phyloP scores from a whole-genome alignment of 116 monocot genomes.

The Papilionanthe hybrid region DNA sequence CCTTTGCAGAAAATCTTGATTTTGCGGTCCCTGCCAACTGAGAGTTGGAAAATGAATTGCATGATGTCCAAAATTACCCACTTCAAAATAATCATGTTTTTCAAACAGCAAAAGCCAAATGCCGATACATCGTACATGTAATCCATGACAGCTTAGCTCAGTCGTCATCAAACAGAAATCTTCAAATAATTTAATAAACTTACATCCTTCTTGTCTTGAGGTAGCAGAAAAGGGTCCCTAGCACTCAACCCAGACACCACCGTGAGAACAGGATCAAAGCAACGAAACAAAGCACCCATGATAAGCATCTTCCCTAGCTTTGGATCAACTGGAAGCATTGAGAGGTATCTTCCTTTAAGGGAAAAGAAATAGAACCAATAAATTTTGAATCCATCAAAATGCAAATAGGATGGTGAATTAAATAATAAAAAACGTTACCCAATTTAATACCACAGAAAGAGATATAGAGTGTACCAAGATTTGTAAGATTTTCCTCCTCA shows the following conservation, averaged over 20 bases:
- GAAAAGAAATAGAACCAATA: conserved; percentile 12
- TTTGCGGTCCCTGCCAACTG: conserved; percentile 98
- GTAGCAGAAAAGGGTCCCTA: conserved; percentile 89
- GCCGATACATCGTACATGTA: background rate
- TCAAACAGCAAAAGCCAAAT: background rate
- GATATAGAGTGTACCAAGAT: conserved; percentile 55
- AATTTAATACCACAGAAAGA: background rate
- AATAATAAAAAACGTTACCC: background rate
- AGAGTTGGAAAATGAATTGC: conserved; percentile 8
- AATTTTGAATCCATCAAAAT: background rate
- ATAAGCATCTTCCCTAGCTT: conserved; percentile 99
- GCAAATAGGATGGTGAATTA: background rate
- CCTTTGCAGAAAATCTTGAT: conserved; percentile 95
- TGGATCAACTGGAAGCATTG: conserved; percentile 98
- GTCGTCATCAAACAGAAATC: background rate
- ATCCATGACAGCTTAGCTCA: background rate
- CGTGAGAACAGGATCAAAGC: conserved; percentile 88
- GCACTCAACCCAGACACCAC: conserved; percentile 91
- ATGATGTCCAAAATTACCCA: background rate
- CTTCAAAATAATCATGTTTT: background rate
- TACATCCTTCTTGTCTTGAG: conserved; percentile 98
- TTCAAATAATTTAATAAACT: conserved; percentile 15
- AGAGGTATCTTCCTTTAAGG: conserved; percentile 71
- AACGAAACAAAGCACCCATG: conserved; percentile 90
- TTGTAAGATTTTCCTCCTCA: conserved; percentile 82